Base-by-base conservation (phyloP, 768 basidiomycete species). In the Exidia glandulosa region DNA sequence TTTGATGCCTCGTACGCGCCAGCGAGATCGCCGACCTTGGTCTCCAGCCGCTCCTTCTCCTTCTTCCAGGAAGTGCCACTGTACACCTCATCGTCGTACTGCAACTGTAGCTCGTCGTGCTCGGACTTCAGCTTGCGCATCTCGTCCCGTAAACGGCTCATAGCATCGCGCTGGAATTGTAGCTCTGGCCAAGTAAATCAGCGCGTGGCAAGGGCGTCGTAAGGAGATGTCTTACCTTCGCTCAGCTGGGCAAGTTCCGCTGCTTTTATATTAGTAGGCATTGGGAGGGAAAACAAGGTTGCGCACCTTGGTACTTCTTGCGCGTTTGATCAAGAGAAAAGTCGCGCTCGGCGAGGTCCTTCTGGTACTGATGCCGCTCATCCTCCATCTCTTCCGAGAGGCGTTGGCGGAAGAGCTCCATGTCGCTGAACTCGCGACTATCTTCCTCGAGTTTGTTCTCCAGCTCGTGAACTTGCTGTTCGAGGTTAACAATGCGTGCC, bases 31-130 rank as follows among this genome's bases (percentile, higher is more conserved):
- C 69, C 70, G 58, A 93, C 89, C 79, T 89, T 91, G 57, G 82
- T 86, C 62, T 93, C 89, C 73, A 92, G 75, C 12, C 88, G 85
- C 61, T 92, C 90, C 70, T 85, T 90, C 74, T 94, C 90, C 67
- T 88, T 87, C 74, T 86, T 87, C 91, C 90, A 92, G 3, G 86
- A 82, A 14, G 84, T 80, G 54, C 86, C 85, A 60, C 81, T 86
- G 70, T 86, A 87, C 7, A 87, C 78, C 66, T 90, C 89, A 62
- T 89, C 86, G 61, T 90, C 87, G 63, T 83, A 85, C 37, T 82
- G 80, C 33, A 87, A 72, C 64, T 88, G 87, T 3, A 92, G 77
- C 36, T 87, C 82, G 59, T 90, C 88, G 57, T 84, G 82, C 61
- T 91, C 85, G 0, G 87, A 86, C 14, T 87, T 83, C 55, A 84